Conservation (phyloP, 495 filamentous ascomycete species). For the Symbiotaphrina buchneri region DNA sequence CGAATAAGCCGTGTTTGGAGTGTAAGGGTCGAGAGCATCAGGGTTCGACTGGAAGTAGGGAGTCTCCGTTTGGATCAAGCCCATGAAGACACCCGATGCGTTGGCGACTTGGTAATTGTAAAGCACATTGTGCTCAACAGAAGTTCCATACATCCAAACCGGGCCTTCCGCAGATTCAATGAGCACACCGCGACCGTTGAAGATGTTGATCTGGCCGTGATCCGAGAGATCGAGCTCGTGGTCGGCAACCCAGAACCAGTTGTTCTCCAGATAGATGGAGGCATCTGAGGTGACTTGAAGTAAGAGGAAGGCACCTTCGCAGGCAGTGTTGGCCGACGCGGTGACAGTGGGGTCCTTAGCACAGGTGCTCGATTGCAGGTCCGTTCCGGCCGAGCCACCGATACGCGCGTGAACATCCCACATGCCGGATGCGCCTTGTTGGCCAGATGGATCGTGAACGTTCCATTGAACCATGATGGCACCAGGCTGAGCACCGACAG, state of each 20-base stretch:
- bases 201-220: conserved; percentile 73
- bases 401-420: conserved; percentile 89
- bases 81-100: conserved; percentile 66
- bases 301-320: conserved; percentile 60
- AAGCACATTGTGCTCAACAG: conserved; percentile 71
- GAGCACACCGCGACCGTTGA: conserved; percentile 71
- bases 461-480: conserved; percentile 90
- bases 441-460: conserved; percentile 28
- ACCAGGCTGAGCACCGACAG: conserved; percentile 56
- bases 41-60: conserved; percentile 87
- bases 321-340: conserved; percentile 23
- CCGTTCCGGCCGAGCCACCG: conserved; percentile 61
- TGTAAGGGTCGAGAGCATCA: conserved; percentile 41
- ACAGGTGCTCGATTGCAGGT: conserved; percentile 57
- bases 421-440: conserved; percentile 51
- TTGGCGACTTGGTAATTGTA: conserved; percentile 78
- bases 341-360: conserved; percentile 39
- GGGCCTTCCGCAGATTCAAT: conserved; percentile 39
- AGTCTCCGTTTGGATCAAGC: conserved; percentile 76
- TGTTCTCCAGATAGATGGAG: conserved; percentile 70
- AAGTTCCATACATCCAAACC: conserved; percentile 53
- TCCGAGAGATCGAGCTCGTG: conserved; percentile 66
- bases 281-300: conserved; percentile 53
- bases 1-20: conserved; percentile 32
- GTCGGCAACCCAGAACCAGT: conserved; percentile 90